phyloP scores from a whole-genome alignment of 2,329 filamentous ascomycete species.

The Aspergillus fijiensis region DNA sequence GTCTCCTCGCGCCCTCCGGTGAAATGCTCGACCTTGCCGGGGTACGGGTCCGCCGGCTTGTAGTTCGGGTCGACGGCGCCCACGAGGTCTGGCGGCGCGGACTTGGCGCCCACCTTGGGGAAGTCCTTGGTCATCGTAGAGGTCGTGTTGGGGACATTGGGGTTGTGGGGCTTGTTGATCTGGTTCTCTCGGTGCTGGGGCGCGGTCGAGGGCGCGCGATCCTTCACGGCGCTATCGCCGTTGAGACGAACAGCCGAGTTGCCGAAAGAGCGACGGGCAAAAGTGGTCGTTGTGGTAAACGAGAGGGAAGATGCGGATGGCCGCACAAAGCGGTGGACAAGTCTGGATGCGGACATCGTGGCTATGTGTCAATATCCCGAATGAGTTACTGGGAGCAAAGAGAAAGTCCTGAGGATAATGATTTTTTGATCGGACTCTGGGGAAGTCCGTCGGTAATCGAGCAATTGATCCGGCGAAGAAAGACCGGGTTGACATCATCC shows the following conservation, averaged over 20 bases:
- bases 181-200: slow-evolving; percentile 57
- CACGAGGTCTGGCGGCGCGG: slow-evolving; percentile 60
- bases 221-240: slow-evolving; percentile 51
- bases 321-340: slow-evolving; percentile 48
- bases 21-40: slow-evolving; percentile 64
- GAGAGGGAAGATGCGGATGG: slow-evolving; percentile 30
- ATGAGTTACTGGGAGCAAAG: no score
- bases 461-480: slow-evolving; percentile 7
- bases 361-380: not conserved
- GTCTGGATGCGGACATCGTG: slow-evolving; percentile 49
- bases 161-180: slow-evolving; percentile 58
- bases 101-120: slow-evolving; percentile 58
- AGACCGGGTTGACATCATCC: slow-evolving; percentile 41
- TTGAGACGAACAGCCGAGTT: slow-evolving; percentile 33
- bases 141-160: slow-evolving; percentile 63
- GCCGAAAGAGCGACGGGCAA: slow-evolving; percentile 32
- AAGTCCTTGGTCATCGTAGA: slow-evolving; percentile 64
- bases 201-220: slow-evolving; percentile 54
- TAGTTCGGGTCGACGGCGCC: slow-evolving; percentile 57
- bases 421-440: not conserved
- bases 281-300: slow-evolving; percentile 23
- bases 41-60: slow-evolving; percentile 58
- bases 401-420: not conserved
- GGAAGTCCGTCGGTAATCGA: not conserved
- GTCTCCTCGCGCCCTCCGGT: slow-evolving; percentile 61